phyloP scores from a whole-genome alignment of 2,329 filamentous ascomycete species.

The Aspergillus oerlinghausenensis region DNA sequence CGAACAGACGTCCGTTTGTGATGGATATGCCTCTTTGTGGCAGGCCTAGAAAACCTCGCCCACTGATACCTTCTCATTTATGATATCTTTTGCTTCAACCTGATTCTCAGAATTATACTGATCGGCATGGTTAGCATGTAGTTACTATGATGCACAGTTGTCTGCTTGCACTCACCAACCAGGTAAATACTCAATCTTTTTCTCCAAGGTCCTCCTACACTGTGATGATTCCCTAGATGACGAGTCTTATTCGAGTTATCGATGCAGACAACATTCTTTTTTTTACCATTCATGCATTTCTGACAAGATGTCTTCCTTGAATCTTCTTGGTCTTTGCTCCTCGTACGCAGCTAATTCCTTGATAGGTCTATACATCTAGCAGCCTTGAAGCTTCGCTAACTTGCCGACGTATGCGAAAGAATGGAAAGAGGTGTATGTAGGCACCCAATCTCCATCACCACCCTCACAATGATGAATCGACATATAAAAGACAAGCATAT shows the following conservation, averaged over 20 bases:
- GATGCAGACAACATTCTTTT: conserved; percentile 55
- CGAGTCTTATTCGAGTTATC: conserved; percentile 62
- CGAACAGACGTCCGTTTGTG: conserved; percentile 56
- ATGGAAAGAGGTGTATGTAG: conserved; percentile 20
- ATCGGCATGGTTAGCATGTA: conserved; percentile 19
- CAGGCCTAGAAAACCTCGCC: conserved; percentile 99
- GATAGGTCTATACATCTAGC: background rate
- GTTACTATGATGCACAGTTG: background rate
- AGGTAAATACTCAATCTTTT: conserved; percentile 12
- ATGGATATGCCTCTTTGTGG: conserved; percentile 84
- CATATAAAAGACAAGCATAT: conserved; percentile 94
- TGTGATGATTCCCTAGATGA: conserved; percentile 57
- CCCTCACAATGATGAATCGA: conserved; percentile 71
- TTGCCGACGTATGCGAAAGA: background rate
- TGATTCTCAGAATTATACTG: conserved; percentile 23
- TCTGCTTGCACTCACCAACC: background rate
- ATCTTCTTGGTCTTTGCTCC: conserved; percentile 7
- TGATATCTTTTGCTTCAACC: conserved; percentile 16
- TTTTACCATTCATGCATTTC: conserved; percentile 59
- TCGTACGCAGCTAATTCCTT: conserved; percentile 1
- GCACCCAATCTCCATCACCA: conserved; percentile 17
- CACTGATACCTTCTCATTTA: conserved; percentile 61
- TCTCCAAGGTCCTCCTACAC: conserved; percentile 11
- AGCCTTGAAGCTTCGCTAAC: background rate
- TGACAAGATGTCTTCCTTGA: conserved; percentile 31